Evolutionary conservation across 495 filamentous ascomycete genomes (phyloP), one percentile per base, ranked within the genome.

Genomic region (Parmelia sp.): DNA sequence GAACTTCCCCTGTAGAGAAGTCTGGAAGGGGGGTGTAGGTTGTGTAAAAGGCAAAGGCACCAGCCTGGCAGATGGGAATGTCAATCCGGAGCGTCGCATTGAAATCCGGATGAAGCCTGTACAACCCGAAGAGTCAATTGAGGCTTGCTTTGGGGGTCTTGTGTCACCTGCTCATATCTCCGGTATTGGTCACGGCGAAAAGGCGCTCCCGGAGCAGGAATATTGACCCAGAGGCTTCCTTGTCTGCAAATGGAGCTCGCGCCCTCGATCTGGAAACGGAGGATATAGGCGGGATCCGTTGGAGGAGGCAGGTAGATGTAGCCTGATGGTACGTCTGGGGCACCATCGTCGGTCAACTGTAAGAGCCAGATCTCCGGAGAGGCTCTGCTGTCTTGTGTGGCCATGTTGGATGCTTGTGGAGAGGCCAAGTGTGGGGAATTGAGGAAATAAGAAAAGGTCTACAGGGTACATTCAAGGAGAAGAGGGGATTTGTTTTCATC

Each of bases 211-310:
- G 83, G 80, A 65, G 85, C 83, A 4, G 95, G 95, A 61, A 96
- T 88, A 74, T 99, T 97, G 63, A 94, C 89, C 93, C 94, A 97
- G 60, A 99, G 79, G 68, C 88, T 95, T 47, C 95, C 95, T 72
- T 96, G 80, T 58, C 91, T 83, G 76, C 91, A 96, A 78, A 97
- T 95, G 45, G 94, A 95, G 74, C 92, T 96, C 53, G 91, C 92
- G 58, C 95, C 95, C 74, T 97, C 92, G 70, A 99, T 95, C 49
- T 90, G 84, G 74, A 99, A 97, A 33, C 95, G 86, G 51, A 99
- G 80, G 56, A 83, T 81, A 70, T 97, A 88, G 23, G 88, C 82
- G 17, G 84, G 85, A 58, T 82, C 76, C 3, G 82, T 79, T 55
- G 87, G 89, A 33, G 95, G 86, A 2, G 91, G 88, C 4, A 99